phyloP scores from a whole-genome alignment of 2,329 filamentous ascomycete species.

The Leptographium procerum region DNA sequence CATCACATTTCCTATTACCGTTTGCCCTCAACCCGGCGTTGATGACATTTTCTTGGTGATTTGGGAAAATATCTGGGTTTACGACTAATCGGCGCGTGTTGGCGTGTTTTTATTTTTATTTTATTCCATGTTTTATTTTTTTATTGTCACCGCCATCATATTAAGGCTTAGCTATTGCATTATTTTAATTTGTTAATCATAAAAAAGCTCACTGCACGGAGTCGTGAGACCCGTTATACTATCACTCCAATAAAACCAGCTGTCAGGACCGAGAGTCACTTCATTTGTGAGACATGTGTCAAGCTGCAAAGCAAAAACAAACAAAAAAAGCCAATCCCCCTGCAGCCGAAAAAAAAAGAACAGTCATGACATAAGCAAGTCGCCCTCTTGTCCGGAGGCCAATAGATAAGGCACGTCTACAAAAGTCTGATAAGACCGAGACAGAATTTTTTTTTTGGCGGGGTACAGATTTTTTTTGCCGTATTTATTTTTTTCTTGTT shows the following conservation, averaged over 20 bases:
- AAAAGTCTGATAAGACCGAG: background rate
- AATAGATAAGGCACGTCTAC: background rate
- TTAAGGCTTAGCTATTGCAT: background rate
- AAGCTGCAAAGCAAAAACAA: too few species aligned
- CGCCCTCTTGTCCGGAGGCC: background rate
- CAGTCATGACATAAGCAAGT: background rate
- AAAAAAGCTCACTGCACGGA: too few species aligned
- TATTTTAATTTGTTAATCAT: too few species aligned
- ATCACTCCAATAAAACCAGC: too few species aligned
- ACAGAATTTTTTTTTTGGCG: background rate
- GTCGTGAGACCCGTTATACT: too few species aligned
- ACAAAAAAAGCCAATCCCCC: too few species aligned
- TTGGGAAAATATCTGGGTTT: background rate
- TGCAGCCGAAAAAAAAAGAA: too few species aligned
- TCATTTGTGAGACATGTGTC: too few species aligned
- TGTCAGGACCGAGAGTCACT: too few species aligned
- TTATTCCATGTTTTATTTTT: background rate
- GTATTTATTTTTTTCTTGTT: background rate
- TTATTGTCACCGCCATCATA: background rate
- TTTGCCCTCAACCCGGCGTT: constrained; percentile 66
- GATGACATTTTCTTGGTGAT: constrained; percentile 68
- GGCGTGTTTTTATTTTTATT: background rate
- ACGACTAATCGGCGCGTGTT: background rate
- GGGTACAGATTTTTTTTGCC: background rate
- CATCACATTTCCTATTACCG: constrained; percentile 59